Evolutionary conservation across 345 rosid species (phyloP).

Genomic region (Brassica carinata): DNA sequence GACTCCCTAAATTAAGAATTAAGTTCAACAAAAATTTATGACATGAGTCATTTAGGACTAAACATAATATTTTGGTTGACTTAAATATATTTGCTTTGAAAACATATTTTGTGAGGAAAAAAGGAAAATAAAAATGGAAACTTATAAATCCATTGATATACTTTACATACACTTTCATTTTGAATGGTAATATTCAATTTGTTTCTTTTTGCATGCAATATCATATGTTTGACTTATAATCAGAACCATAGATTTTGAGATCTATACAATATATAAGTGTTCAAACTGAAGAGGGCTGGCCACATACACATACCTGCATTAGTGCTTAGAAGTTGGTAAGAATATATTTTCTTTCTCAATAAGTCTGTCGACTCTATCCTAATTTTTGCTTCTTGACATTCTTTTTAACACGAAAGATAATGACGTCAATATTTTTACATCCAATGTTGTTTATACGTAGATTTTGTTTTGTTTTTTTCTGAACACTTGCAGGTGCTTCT

Average conservation of each 20-base stretch:
- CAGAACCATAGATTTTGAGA: neutral
- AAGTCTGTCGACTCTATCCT: neutral
- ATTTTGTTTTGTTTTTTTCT: neutral
- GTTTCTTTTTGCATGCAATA: neutral
- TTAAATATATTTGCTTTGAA: neutral
- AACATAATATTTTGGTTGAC: neutral
- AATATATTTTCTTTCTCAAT: neutral
- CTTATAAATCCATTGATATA: neutral
- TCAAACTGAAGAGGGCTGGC: neutral
- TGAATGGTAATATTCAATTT: neutral
- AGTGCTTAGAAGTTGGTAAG: conserved; percentile 5
- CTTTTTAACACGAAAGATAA: neutral
- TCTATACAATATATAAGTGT: neutral
- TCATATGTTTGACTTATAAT: neutral
- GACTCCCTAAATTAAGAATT: neutral
- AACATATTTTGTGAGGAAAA: neutral
- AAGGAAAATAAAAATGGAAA: neutral
- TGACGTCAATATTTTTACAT: neutral
- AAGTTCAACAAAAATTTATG: neutral
- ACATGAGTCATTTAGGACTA: neutral
- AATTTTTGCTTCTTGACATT: neutral
- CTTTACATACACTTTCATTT: neutral
- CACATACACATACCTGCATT: neutral
- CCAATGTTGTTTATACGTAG: neutral
- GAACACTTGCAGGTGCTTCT: neutral